Conservation (phyloP, 331 rosid genomes). For the Acacia concinna region DNA sequence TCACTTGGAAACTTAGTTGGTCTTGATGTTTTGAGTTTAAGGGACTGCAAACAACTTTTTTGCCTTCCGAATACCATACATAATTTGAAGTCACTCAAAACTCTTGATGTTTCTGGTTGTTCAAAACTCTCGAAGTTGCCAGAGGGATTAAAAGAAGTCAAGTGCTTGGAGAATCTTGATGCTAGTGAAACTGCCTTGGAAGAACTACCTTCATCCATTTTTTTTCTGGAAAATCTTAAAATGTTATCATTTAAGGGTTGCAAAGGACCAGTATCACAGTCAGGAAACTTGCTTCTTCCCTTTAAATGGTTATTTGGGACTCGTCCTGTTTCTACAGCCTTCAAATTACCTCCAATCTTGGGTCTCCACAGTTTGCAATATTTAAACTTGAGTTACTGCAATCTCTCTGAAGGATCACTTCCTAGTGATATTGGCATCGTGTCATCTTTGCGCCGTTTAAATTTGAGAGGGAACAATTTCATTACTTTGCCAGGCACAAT, state of each 20-base stretch:
- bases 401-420: neutral
- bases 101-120: conserved; percentile 40
- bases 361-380: neutral
- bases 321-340: conserved; percentile 22
- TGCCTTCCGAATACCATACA: conserved; percentile 38
- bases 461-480: neutral
- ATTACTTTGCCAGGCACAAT: conserved; percentile 22
- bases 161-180: conserved; percentile 22
- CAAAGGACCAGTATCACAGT: conserved; percentile 31
- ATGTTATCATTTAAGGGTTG: conserved; percentile 36
- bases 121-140: conserved; percentile 31
- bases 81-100: conserved; percentile 26
- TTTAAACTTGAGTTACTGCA: neutral
- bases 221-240: conserved; percentile 27
- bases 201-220: conserved; percentile 41
- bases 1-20: conserved; percentile 38
- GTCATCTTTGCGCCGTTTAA: neutral
- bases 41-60: conserved; percentile 37
- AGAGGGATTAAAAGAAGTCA: conserved; percentile 33
- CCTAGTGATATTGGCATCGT: neutral
- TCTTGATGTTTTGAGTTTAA: conserved; percentile 28
- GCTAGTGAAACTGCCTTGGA: conserved; percentile 30
- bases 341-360: conserved; percentile 1
- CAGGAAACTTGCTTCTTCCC: conserved; percentile 23
- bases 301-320: conserved; percentile 18